Evolutionary conservation across 352 stramenopile species (phyloP), one percentile per base, ranked within the genome.

Genomic region (Pythium periplocum): DNA sequence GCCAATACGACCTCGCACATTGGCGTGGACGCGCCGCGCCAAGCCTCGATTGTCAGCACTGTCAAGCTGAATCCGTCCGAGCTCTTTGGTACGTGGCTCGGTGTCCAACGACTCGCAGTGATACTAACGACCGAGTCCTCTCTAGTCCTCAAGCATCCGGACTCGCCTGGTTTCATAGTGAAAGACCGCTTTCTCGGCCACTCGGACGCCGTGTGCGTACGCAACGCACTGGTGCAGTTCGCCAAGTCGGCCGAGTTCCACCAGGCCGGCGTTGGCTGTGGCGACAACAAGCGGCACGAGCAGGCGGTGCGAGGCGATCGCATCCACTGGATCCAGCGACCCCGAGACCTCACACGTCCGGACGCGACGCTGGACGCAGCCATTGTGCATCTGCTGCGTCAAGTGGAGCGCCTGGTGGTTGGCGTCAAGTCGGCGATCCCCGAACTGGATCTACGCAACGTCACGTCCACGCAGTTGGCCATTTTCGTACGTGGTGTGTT

Each of bases 381-480:
- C 33, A 71, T 91, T 46, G 34, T 73, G 26, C 48, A 74, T 12
- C 59, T 91, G 1, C 54, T 82, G 36, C 66, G 58, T 52, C 71
- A 70, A 17, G 62, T 89, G 17, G 78, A 87, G 52, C 59, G 55
- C 3, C 59, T 87, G 6, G 73, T 84, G 41, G 78, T 77, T 49
- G 70, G 67, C 30, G 56, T 85, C 30, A 85, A 81, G 47, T 77
- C 75, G 7, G 66, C 68, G 0, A 67, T 72, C 3, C 71, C 72
- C 2, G 57, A 77, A 41, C 35, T 89, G n/a, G 62, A 80, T 50
- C 31, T 87, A 44, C 75, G 76, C 37, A 87, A 89, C 53, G 48
- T 86, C 35, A 83, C 78, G 43, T 91, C 81, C 10, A 87, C 72
- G 6, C 81, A 91, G 49, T 74, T 91, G 34, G 78, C 81, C 11